Percentiles rank a stretch among this genome's conserved stretches.
Conservation (phyloP, 441 rosid genomes). For the Populus tomentosa region DNA sequence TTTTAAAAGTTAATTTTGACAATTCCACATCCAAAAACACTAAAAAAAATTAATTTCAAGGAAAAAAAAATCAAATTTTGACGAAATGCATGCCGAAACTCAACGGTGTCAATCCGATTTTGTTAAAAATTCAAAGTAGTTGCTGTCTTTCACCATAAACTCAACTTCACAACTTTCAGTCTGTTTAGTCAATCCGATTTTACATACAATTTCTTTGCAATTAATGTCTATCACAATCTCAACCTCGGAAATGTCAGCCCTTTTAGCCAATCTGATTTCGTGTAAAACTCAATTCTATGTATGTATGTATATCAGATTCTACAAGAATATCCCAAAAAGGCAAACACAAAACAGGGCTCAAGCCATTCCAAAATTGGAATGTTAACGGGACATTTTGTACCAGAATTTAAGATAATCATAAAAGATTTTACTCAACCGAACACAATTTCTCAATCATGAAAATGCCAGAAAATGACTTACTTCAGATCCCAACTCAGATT, state of each 20-base stretch:
- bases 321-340: constrained; percentile 8
- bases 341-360: constrained; percentile 1
- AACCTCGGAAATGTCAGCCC: background rate
- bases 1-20: too few relatives aligned
- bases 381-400: constrained; percentile 8
- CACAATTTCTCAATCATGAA: constrained; percentile 21
- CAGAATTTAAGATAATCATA: background rate
- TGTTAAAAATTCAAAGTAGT: background rate
- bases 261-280: background rate
- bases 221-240: background rate
- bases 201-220: background rate
- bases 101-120: background rate
- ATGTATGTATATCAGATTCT: background rate
- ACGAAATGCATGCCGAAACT: too few relatives aligned
- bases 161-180: background rate
- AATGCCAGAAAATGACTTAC: constrained; percentile 21
- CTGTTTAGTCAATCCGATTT: background rate
- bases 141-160: background rate
- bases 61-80: too few relatives aligned
- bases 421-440: constrained; percentile 10
- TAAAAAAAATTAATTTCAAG: too few relatives aligned
- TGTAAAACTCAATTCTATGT: background rate
- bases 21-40: too few relatives aligned
- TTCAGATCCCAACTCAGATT: constrained; percentile 29
- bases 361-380: constrained; percentile 14